A percentile compares a stretch with the other conserved stretches of the same genome.
Conservation (phyloP, 1,139 yeast species). For the Taphrina pruni region DNA sequence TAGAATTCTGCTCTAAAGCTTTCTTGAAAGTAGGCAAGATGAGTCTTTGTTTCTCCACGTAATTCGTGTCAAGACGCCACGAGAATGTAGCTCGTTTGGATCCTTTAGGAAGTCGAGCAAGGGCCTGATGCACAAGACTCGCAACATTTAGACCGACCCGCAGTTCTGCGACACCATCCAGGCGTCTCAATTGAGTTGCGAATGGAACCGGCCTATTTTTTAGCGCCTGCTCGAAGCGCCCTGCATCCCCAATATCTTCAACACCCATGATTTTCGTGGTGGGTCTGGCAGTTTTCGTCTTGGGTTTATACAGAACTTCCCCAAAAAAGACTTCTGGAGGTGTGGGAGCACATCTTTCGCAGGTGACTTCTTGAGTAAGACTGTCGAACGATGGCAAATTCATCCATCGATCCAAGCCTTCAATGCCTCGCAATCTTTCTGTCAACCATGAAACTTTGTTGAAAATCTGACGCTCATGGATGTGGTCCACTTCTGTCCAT, state of each 20-base stretch:
- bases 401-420: constrained; percentile 27
- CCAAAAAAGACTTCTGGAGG: constrained; percentile 30
- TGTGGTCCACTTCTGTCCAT: constrained; percentile 30
- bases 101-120: constrained; percentile 8
- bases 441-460: constrained; percentile 41
- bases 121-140: constrained; percentile 40
- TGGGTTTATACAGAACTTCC: constrained; percentile 4
- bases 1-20: constrained; percentile 33
- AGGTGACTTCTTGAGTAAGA: neutral
- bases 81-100: neutral
- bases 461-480: constrained; percentile 39
- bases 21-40: constrained; percentile 17
- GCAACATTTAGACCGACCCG: constrained; percentile 38
- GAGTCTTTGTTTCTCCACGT: constrained; percentile 8
- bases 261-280: constrained; percentile 12
- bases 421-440: constrained; percentile 38
- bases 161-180: constrained; percentile 31
- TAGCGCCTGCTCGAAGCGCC: constrained; percentile 39
- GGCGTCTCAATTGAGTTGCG: constrained; percentile 29
- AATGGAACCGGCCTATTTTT: constrained; percentile 40
- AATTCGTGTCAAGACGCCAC: constrained; percentile 20
- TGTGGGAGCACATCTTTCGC: constrained; percentile 40
- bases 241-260: constrained; percentile 41
- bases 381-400: neutral
- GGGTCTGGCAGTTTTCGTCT: constrained; percentile 5